phyloP scores from a whole-genome alignment of 2,329 filamentous ascomycete genomes.

The Cryphonectria radicalis region DNA sequence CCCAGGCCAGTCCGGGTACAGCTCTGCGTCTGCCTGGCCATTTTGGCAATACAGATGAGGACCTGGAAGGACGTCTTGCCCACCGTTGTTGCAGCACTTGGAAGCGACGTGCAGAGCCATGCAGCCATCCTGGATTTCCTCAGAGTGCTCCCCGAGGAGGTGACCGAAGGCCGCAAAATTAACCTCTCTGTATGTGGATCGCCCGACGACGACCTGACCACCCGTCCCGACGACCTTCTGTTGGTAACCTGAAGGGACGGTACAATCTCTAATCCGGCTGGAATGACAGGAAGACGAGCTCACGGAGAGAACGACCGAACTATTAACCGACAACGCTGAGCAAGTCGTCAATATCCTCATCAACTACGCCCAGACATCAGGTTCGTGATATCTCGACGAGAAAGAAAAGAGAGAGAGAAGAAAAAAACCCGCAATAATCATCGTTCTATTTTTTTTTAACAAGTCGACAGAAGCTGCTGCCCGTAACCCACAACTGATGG shows the following conservation, averaged over 20 bases:
- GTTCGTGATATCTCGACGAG: slow-evolving; percentile 54
- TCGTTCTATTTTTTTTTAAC: slow-evolving; percentile 31
- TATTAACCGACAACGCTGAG: slow-evolving; percentile 87
- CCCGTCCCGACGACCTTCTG: slow-evolving; percentile 38
- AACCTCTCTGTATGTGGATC: slow-evolving; percentile 94
- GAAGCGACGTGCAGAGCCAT: slow-evolving; percentile 75
- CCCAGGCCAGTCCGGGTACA: slow-evolving; percentile 87
- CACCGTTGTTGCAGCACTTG: slow-evolving; percentile 78
- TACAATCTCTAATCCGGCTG: slow-evolving; percentile 49
- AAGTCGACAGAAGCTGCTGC: slow-evolving; percentile 67
- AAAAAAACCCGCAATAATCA: neutral
- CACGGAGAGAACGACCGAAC: slow-evolving; percentile 79
- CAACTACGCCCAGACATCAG: slow-evolving; percentile 88
- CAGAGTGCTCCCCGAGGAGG: slow-evolving; percentile 95
- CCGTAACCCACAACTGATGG: slow-evolving; percentile 86
- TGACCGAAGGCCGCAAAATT: slow-evolving; percentile 99
- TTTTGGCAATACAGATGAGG: slow-evolving; percentile 94
- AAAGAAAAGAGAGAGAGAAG: too few species aligned
- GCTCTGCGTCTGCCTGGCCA: slow-evolving; percentile 91
- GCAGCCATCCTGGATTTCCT: slow-evolving; percentile 94
- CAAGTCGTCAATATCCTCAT: slow-evolving; percentile 86
- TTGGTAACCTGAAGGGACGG: slow-evolving; percentile 41
- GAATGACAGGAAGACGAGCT: slow-evolving; percentile 91
- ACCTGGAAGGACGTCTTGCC: slow-evolving; percentile 92
- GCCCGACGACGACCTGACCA: slow-evolving; percentile 53